Percentiles rank a stretch among this genome's conserved stretches.
phyloP scores from a whole-genome alignment of 2,329 filamentous ascomycete species.

The Hypoxylon sp. region DNA sequence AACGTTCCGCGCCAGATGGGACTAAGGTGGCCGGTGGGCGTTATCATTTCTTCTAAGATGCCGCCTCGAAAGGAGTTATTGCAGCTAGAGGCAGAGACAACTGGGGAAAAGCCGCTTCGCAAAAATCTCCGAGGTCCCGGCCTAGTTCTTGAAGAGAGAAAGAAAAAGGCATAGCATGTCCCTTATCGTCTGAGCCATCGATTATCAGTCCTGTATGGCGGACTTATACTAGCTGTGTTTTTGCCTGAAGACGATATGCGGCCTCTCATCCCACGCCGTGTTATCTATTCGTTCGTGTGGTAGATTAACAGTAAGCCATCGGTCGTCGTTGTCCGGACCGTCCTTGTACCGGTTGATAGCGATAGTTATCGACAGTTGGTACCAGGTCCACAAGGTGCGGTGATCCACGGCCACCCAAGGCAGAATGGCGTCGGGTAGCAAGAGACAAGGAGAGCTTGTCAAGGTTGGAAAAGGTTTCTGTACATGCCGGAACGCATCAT shows the following conservation, averaged over 20 bases:
- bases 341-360: slow-evolving; percentile 16
- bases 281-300: slow-evolving; percentile 25
- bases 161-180: slow-evolving; percentile 18
- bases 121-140: slow-evolving; percentile 37
- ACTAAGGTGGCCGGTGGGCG: not conserved
- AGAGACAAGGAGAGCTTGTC: slow-evolving; percentile 31
- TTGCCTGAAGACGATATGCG: slow-evolving; percentile 28
- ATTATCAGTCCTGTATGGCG: slow-evolving; percentile 12
- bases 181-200: slow-evolving; percentile 18
- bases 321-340: slow-evolving; percentile 4
- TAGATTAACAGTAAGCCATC: slow-evolving; percentile 30
- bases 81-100: slow-evolving; percentile 9
- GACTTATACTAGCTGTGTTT: too few relatives aligned
- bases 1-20: slow-evolving; percentile 17
- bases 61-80: slow-evolving; percentile 13
- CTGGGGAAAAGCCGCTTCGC: slow-evolving; percentile 25
- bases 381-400: slow-evolving; percentile 22
- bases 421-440: slow-evolving; percentile 33
- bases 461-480: slow-evolving; percentile 36
- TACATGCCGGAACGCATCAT: slow-evolving; percentile 39
- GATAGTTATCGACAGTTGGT: slow-evolving; percentile 20
- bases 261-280: slow-evolving; percentile 26
- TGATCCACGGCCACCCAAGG: slow-evolving; percentile 34
- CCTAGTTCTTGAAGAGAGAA: slow-evolving; percentile 31
- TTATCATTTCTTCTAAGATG: slow-evolving; percentile 20